These are phyloP conservation scores for Phytophthora boehmeriae DNA, from an alignment of 352 stramenopile genomes.

Conservation along the genomic window DNA sequence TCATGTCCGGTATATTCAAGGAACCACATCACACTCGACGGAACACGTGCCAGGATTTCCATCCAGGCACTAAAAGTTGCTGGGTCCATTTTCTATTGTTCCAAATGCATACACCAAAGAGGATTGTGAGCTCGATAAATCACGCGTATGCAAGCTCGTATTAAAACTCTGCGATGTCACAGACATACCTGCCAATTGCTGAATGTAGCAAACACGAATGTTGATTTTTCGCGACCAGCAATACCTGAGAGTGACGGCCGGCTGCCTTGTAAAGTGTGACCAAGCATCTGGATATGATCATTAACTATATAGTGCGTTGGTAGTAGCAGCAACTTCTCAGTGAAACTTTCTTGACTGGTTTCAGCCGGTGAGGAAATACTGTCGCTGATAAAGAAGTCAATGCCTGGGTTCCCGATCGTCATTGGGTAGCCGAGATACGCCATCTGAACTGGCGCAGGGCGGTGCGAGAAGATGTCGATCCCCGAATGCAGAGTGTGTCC, in stretches of 20 bases:
- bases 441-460: constrained; percentile 70
- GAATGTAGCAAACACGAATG: constrained; percentile 83
- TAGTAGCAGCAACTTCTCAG: constrained; percentile 77
- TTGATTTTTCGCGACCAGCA: constrained; percentile 2
- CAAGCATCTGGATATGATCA: constrained; percentile 83
- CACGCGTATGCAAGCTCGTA: too few species aligned
- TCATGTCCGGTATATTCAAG: constrained; percentile 62
- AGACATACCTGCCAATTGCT: constrained; percentile 78
- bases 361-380: constrained; percentile 55
- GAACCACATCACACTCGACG: constrained; percentile 77
- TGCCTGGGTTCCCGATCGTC: constrained; percentile 59
- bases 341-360: constrained; percentile 44
- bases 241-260: constrained; percentile 27
- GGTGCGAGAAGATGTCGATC: constrained; percentile 65
- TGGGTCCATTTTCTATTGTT: constrained; percentile 77
- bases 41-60: constrained; percentile 73
- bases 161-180: too few species aligned
- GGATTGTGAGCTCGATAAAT: not conserved
- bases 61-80: constrained; percentile 79
- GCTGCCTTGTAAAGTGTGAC: constrained; percentile 43
- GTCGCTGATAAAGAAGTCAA: constrained; percentile 80
- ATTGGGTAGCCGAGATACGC: constrained; percentile 82
- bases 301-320: constrained; percentile 85
- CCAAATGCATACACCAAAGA: not conserved
- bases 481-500: constrained; percentile 84